Conservation (phyloP, 2,329 filamentous ascomycete genomes). For the Pseudocercospora vitis region DNA sequence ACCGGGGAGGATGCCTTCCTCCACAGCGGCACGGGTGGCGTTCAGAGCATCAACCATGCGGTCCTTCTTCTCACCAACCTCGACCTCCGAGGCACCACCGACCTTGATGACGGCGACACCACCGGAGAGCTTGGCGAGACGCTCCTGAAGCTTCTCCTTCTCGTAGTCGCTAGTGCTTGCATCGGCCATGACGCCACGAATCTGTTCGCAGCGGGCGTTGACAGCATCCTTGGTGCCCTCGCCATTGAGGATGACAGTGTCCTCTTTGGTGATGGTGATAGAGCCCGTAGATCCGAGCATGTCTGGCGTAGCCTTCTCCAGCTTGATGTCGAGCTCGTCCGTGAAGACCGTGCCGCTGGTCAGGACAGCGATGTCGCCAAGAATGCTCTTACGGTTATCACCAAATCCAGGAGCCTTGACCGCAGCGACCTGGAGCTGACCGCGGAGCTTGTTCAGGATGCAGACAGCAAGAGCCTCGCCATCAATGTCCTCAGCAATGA, state of each 20-base stretch:
- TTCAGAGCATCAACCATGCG: conserved; percentile 98
- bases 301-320: conserved; percentile 94
- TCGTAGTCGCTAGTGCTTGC: conserved; percentile 96
- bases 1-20: conserved; percentile 98
- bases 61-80: conserved; percentile 99
- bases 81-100: conserved; percentile 93
- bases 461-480: conserved; percentile 97
- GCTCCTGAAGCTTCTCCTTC: conserved; percentile 99
- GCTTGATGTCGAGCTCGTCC: conserved; percentile 97
- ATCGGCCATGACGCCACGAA: conserved; percentile 93
- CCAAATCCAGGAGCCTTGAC: conserved; percentile 99
- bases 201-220: conserved; percentile 96
- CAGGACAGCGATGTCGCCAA: conserved; percentile 91
- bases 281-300: conserved; percentile 96
- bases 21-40: conserved; percentile 94
- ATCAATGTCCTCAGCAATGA: conserved; percentile 98
- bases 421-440: conserved; percentile 95
- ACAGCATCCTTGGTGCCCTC: conserved; percentile 94
- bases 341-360: conserved; percentile 98
- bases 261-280: conserved; percentile 99
- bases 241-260: conserved; percentile 97
- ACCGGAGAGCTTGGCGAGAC: conserved; percentile 97
- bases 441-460: conserved; percentile 99
- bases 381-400: conserved; percentile 99
- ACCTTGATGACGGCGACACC: conserved; percentile 99